phyloP scores from a whole-genome alignment of 768 basidiomycete genomes.

The Panellus pusillus region DNA sequence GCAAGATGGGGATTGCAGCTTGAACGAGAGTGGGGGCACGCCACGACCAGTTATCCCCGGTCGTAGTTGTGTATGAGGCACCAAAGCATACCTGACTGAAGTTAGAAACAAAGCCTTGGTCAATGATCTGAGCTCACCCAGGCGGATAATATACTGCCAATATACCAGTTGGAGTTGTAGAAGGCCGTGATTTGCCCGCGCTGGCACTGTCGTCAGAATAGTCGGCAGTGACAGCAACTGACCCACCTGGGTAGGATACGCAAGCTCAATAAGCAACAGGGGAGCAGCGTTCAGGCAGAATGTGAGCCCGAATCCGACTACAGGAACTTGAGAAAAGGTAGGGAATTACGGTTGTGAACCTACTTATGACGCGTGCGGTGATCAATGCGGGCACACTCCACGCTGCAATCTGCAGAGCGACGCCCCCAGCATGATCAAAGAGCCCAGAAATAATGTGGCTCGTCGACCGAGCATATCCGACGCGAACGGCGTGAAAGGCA shows the following conservation, averaged over 20 bases:
- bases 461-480: slow-evolving; percentile 67
- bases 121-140: slow-evolving; percentile 30
- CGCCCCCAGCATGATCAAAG: slow-evolving; percentile 66
- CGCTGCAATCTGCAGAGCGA: slow-evolving; percentile 53
- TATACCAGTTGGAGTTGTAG: slow-evolving; percentile 76
- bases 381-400: slow-evolving; percentile 52
- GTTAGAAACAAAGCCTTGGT: not conserved
- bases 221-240: not conserved
- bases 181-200: slow-evolving; percentile 59
- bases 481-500: slow-evolving; percentile 61
- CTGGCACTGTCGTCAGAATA: slow-evolving; percentile 20
- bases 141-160: slow-evolving; percentile 65
- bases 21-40: slow-evolving; percentile 66
- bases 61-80: slow-evolving; percentile 35
- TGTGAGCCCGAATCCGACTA: slow-evolving; percentile 64
- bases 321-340: slow-evolving; percentile 3
- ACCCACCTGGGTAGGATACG: slow-evolving; percentile 69
- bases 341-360: slow-evolving; percentile 19
- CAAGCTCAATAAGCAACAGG: slow-evolving; percentile 61
- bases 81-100: slow-evolving; percentile 41
- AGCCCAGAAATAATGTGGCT: slow-evolving; percentile 57
- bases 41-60: slow-evolving; percentile 56
- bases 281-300: slow-evolving; percentile 66
- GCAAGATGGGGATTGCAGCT: slow-evolving; percentile 55
- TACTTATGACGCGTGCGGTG: slow-evolving; percentile 55